phyloP scores from a whole-genome alignment of 2,329 filamentous ascomycete species.

The Alternaria hordeiaustralica region DNA sequence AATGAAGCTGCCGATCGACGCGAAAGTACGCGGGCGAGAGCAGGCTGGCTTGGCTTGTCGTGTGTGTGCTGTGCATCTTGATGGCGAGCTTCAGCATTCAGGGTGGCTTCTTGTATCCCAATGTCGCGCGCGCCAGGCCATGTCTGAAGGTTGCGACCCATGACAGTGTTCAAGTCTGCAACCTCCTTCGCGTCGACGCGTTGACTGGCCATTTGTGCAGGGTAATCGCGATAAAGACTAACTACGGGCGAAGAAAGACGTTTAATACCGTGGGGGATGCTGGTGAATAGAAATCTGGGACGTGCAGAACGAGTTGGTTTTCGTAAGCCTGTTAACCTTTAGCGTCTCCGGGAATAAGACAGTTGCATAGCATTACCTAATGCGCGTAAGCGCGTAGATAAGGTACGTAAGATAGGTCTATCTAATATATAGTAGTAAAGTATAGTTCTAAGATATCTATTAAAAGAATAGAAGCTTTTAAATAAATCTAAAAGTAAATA shows the following conservation, averaged over 20 bases:
- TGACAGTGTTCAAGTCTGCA: background rate
- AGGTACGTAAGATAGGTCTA: background rate
- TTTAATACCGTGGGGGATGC: background rate
- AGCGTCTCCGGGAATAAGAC: background rate
- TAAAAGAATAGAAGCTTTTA: background rate
- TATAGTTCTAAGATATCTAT: background rate
- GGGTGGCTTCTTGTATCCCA: conserved; percentile 19
- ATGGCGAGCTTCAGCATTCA: conserved; percentile 4
- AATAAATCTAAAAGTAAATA: background rate
- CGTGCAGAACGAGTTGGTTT: background rate
- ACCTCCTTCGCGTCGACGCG: background rate
- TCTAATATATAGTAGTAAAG: background rate
- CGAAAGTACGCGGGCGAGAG: conserved; percentile 27
- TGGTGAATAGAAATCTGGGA: background rate
- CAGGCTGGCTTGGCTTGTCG: background rate
- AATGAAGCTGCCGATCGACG: conserved; percentile 31
- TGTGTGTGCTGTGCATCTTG: background rate
- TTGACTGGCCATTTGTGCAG: background rate
- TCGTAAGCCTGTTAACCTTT: background rate
- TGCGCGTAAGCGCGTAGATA: background rate
- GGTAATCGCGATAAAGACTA: background rate
- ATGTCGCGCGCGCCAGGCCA: conserved; percentile 26
- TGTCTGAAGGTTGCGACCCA: conserved; percentile 7
- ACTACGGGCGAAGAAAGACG: background rate
- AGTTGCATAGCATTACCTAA: background rate